A percentile compares a stretch with the other conserved stretches of the same genome.
phyloP scores from a whole-genome alignment of 2,329 filamentous ascomycete species.

The Clonostachys byssicola region DNA sequence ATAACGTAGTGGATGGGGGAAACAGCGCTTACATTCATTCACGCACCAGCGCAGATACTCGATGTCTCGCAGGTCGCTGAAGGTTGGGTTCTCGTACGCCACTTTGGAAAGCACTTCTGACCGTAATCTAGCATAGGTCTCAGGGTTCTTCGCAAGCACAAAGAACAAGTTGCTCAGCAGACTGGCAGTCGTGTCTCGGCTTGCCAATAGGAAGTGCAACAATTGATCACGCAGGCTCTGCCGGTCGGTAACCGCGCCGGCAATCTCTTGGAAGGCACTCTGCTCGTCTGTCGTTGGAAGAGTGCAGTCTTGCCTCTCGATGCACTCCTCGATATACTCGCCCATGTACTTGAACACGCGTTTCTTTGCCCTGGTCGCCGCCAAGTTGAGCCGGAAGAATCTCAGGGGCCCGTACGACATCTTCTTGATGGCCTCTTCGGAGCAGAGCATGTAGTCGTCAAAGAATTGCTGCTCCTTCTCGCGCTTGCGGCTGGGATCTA shows the following conservation, averaged over 20 bases:
- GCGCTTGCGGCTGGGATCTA: slow-evolving; percentile 8
- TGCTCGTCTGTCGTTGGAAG: slow-evolving; percentile 2
- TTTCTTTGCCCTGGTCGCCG: slow-evolving; percentile 17
- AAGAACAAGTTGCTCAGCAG: slow-evolving; percentile 36
- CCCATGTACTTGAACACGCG: slow-evolving; percentile 33
- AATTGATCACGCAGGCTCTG: slow-evolving; percentile 32
- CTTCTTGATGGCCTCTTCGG: slow-evolving; percentile 21
- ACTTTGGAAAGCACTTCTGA: slow-evolving; percentile 26
- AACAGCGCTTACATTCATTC: slow-evolving; percentile 44
- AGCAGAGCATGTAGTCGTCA: slow-evolving; percentile 25
- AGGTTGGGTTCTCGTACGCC: slow-evolving; percentile 31
- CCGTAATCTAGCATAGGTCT: slow-evolving; percentile 39
- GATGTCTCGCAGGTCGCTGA: slow-evolving; percentile 44
- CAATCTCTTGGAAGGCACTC: slow-evolving; percentile 36
- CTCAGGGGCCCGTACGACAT: slow-evolving; percentile 25
- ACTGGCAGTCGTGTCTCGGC: slow-evolving; percentile 40
- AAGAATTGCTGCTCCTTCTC: slow-evolving; percentile 26
- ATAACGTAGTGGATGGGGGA: not conserved
- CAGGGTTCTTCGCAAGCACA: slow-evolving; percentile 31
- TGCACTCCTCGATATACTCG: slow-evolving; percentile 32
- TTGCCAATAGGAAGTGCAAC: slow-evolving; percentile 36
- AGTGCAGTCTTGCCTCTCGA: slow-evolving; percentile 2
- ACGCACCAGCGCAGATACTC: slow-evolving; percentile 52
- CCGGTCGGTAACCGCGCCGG: slow-evolving; percentile 33
- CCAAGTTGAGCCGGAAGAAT: slow-evolving; percentile 15